Evolutionary conservation across 2,329 filamentous ascomycete species (phyloP).

Genomic region (Hypoxylon sp.): DNA sequence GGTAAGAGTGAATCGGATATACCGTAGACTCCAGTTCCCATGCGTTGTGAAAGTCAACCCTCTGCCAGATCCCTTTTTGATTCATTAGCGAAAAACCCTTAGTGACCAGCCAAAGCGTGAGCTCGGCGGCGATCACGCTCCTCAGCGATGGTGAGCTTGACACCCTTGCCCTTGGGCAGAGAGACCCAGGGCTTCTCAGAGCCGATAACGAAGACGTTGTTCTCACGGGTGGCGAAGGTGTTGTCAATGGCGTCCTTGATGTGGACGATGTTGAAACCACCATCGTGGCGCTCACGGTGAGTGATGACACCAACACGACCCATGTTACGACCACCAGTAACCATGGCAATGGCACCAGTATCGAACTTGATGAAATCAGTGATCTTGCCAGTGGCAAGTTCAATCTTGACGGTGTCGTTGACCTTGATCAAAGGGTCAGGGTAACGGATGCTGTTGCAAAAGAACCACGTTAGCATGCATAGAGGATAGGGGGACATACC

Average conservation of each 20-base stretch:
- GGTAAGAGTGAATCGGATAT: slow-evolving; percentile 54
- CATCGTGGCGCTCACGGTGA: slow-evolving; percentile 99
- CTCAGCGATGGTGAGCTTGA: slow-evolving; percentile 99
- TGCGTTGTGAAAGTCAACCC: slow-evolving; percentile 54
- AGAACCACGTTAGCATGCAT: slow-evolving; percentile 58
- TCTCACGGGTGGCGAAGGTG: slow-evolving; percentile 98
- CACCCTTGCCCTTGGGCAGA: slow-evolving; percentile 99
- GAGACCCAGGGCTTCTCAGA: slow-evolving; percentile 99
- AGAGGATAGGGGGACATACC: slow-evolving; percentile 62
- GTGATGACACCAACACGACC: slow-evolving; percentile 99
- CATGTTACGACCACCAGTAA: slow-evolving; percentile 99
- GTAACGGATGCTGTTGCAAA: slow-evolving; percentile 88
- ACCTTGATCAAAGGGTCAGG: slow-evolving; percentile 98
- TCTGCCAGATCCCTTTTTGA: slow-evolving; percentile 52
- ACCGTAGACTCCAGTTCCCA: slow-evolving; percentile 57
- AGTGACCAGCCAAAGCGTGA: slow-evolving; percentile 64
- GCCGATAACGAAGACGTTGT: slow-evolving; percentile 99
- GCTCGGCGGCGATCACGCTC: slow-evolving; percentile 98
- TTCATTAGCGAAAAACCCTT: slow-evolving; percentile 54
- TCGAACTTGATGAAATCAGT: slow-evolving; percentile 98
- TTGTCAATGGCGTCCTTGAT: slow-evolving; percentile 99
- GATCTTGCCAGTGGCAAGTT: slow-evolving; percentile 97
- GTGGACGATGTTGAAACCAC: slow-evolving; percentile 99
- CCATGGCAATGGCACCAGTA: slow-evolving; percentile 98
- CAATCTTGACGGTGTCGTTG: slow-evolving; percentile 99